Conservation (phyloP, 257 asterid species). For the Avicennia marina region DNA sequence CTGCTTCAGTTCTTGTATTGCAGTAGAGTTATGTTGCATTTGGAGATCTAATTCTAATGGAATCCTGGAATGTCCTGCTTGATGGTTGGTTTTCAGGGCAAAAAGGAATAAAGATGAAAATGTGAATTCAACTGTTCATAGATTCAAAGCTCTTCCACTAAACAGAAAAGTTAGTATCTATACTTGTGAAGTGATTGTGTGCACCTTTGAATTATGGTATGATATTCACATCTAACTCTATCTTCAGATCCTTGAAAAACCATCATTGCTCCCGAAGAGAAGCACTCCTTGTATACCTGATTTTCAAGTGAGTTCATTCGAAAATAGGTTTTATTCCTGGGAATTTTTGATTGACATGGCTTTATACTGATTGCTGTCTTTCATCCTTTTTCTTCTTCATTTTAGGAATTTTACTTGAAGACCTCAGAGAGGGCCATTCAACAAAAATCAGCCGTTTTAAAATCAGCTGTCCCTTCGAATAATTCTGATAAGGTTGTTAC, state of each 20-base stretch:
- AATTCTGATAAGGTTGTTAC: constrained; percentile 34
- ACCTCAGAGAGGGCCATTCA: constrained; percentile 82
- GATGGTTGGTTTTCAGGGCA: constrained; percentile 43
- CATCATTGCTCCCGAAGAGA: constrained; percentile 70
- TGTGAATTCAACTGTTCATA: constrained; percentile 38
- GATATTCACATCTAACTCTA: constrained; percentile 14
- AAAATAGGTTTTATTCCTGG: neutral
- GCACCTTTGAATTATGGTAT: constrained; percentile 14
- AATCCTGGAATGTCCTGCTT: constrained; percentile 8
- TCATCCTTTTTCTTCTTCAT: too few relatives aligned
- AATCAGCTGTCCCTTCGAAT: constrained; percentile 29
- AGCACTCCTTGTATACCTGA: constrained; percentile 61
- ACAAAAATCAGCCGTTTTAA: constrained; percentile 44
- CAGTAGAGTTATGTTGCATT: neutral
- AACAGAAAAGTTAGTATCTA: constrained; percentile 67
- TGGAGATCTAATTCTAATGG: neutral
- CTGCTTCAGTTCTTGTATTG: constrained; percentile 5
- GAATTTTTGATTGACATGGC: neutral
- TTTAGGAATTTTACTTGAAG: constrained; percentile 79
- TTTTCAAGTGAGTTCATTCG: constrained; percentile 59
- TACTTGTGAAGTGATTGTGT: constrained; percentile 3
- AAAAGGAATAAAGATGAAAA: constrained; percentile 49
- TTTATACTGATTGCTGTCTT: neutral
- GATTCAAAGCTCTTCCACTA: constrained; percentile 88
- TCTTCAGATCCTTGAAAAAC: constrained; percentile 77